Evolutionary conservation across 2,329 filamentous ascomycete genomes (phyloP), one percentile per base, ranked within the genome.

Genomic region (Xylariaceae sp.): DNA sequence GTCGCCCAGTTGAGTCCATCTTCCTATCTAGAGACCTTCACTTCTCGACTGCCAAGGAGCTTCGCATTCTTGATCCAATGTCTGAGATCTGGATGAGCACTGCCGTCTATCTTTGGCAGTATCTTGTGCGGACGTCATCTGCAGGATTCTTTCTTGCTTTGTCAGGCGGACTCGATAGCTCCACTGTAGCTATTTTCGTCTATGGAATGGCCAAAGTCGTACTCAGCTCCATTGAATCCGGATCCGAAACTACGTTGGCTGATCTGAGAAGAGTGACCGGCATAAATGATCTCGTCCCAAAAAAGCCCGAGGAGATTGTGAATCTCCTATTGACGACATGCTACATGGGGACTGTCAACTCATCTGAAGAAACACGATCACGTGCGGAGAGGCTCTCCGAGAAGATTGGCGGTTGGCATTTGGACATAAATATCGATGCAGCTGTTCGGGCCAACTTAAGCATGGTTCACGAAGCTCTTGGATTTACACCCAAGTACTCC

Each of bases 161-260:
- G 5, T 47, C 48, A 19, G 41, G 40, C 19, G 48, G 47, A 21
- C 37, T 22, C n/a, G 37, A 40, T 8, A 33, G 16, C 27, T 14
- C 12, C 16, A 32, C 27, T 12, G 27, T 32, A 14, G 27, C 27
- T 8, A 5, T 32, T 5, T 32, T 32, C 7, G 27, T 32, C 27
- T 49, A 47, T 19, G 47, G 49, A 17, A 52, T 52, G 49, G 47
- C 47, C 14, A 45, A 45, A n/a, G 22, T 50, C 16, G 47, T 52
- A 4, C 25, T 49, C 4, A 40, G n/a, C n/a, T 47, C 47, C 5
- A 50, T 52, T 6, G 35, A 39, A 4, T 22, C 33, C 4, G 48
- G 50, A 8, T 50, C 48, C 7, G 22, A 41, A 21, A 44, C 37
- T 4, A 54, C 46, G 6, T 29, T 48, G 20, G 44, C 37, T 2